A percentile compares a stretch with the other conserved stretches of the same genome.
phyloP scores from a whole-genome alignment of 1,284 basidiomycete genomes.

The Omphalotus olearius region DNA sequence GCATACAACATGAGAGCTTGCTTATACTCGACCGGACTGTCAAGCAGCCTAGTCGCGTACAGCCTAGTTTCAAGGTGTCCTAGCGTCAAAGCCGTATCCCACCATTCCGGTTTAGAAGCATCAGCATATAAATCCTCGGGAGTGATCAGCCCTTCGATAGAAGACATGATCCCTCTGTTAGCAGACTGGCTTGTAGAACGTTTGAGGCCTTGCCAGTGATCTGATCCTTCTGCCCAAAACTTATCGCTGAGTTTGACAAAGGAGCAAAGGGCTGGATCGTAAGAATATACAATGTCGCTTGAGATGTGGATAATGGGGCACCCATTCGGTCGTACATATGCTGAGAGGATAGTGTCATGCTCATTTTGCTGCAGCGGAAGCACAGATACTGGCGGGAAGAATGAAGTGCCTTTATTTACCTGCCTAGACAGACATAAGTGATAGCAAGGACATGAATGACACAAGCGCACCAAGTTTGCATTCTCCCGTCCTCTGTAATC shows the following conservation, averaged over 20 bases:
- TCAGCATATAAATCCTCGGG: conserved; percentile 15
- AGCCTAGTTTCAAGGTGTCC: conserved; percentile 82
- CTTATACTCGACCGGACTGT: conserved; percentile 82
- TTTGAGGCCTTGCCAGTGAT: conserved; percentile 73
- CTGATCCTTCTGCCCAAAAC: conserved; percentile 80
- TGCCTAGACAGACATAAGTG: conserved; percentile 47
- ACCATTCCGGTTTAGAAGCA: conserved; percentile 59
- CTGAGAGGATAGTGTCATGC: conserved; percentile 53
- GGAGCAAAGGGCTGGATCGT: conserved; percentile 58
- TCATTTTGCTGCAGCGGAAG: conserved; percentile 52
- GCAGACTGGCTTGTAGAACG: conserved; percentile 35
- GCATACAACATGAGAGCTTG: conserved; percentile 73
- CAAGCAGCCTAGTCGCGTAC: conserved; percentile 65
- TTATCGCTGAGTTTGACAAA: conserved; percentile 76
- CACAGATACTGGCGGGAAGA: conserved; percentile 65
- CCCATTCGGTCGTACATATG: conserved; percentile 72
- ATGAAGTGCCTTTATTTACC: conserved; percentile 56
- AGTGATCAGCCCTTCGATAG: conserved; percentile 53
- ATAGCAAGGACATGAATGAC: not conserved
- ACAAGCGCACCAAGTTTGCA: conserved; percentile 68
- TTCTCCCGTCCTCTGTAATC: conserved; percentile 65
- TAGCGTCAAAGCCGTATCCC: conserved; percentile 73
- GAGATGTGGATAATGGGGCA: conserved; percentile 73
- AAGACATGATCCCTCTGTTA: conserved; percentile 46
- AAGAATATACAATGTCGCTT: conserved; percentile 71